Base-by-base conservation (phyloP, 2,329 filamentous ascomycete species). In the Tricladium varicosporioides region DNA sequence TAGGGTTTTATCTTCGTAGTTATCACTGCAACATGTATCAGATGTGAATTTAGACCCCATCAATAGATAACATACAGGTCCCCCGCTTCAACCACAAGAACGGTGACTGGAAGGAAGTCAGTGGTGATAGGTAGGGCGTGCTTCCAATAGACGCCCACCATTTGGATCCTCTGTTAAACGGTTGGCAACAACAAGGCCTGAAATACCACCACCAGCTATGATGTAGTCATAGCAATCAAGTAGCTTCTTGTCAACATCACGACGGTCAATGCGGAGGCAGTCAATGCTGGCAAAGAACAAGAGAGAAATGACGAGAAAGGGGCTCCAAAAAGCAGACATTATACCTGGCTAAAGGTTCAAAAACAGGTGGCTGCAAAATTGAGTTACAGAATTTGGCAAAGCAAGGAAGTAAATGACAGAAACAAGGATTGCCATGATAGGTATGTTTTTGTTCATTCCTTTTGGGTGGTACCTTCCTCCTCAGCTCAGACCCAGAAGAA, bases 171-270 rank as follows among this genome's bases (percentile, higher is more conserved):
- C 76, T 15, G 73, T 72, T 45, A 80, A 66, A 3, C 76, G 67
- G 19, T 73, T 73, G 19, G 75, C 75, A 27, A 80, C 66, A 1
- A 75, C 73, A 10, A 80, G 70, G 19, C 78, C 76, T 33, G 75
- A 75, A 27, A 74, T 71, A 4, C 78, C 78, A 15, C 77, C 78
- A 3, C 78, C 78, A 22, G 77, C 69, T 43, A 80, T 67, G 14
- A 79, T 65, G 51, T 73, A 75, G 54, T 74, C 70, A 51, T 75
- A 74, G 53, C 65, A 66, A 36, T 58, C 57, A 14, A 66, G 40
- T 31, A 67, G 61, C n/a, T 59, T 47, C 27, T 57, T 57, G 48
- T 64, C 54, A 2, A 65, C 8, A 60, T 64, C 63, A 27, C 63
- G 59, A 43, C 56, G 54, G 32, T 57, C 52, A 5, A 67, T 53